Percentiles rank a stretch among this genome's conserved stretches.
phyloP scores from a whole-genome alignment of 1,139 yeast genomes.

The Citeromyces hawaiiensis region DNA sequence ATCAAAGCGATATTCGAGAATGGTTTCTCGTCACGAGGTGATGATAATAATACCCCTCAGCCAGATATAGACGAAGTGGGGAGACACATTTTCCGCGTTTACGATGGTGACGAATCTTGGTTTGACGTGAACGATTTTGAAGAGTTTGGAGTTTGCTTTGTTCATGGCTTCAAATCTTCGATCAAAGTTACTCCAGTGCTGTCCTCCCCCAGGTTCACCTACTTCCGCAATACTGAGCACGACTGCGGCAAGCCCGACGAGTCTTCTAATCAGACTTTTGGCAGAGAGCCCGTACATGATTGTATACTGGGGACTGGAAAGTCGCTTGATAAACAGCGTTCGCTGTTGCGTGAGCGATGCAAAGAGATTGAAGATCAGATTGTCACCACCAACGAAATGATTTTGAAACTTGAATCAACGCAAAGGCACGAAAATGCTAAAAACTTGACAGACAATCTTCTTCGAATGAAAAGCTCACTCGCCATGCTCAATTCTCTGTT shows the following conservation, averaged over 20 bases:
- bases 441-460: constrained; percentile 22
- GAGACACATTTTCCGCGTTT: constrained; percentile 8
- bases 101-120: constrained; percentile 36
- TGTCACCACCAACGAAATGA: not conserved
- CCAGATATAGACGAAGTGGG: constrained; percentile 3
- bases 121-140: constrained; percentile 66
- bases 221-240: constrained; percentile 48
- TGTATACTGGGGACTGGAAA: constrained; percentile 17
- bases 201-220: constrained; percentile 59
- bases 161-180: constrained; percentile 11
- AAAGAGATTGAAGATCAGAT: constrained; percentile 1
- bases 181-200: constrained; percentile 53
- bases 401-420: not conserved
- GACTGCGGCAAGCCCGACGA: constrained; percentile 3
- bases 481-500: constrained; percentile 4
- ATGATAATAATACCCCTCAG: constrained; percentile 2
- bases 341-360: not conserved
- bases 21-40: not conserved
- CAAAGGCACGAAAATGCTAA: constrained; percentile 2
- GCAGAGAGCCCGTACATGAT: constrained; percentile 19
- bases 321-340: not conserved
- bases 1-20: constrained; percentile 40
- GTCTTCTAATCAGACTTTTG: constrained; percentile 7
- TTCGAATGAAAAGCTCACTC: constrained; percentile 23
- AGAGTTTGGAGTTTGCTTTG: constrained; percentile 46